Evolutionary conservation across 164 flowering plant genomes (phyloP), one percentile per base, ranked within the genome.

Genomic region (Echeveria elegans): DNA sequence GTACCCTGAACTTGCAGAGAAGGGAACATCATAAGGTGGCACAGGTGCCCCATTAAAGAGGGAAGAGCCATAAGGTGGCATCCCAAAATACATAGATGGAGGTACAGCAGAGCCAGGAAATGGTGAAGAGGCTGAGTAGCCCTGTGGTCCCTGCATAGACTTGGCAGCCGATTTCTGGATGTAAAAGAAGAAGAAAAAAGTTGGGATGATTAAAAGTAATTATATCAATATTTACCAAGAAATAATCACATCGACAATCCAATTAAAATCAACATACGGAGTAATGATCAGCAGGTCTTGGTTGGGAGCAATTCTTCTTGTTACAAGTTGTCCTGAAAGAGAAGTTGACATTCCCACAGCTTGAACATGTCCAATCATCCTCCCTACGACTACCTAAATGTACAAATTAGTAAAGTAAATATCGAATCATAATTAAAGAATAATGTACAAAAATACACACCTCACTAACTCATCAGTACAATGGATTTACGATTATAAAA

Each of bases 281-380:
- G 61, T 56, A 24, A 28, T 56, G 61, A 28, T 92, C 92, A 32
- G 88, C 96, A 21, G 99, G 99, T 72, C 97, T 82, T 1, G 97
- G 84, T 70, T 95, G 99, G 38, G 97, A 87, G 72, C 99, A 95
- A 70, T 90, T 95, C 14, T 96, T 94, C 97, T 87, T 92, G 66
- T 95, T 95, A 79, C 99, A 95, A 47, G 99, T 90, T 50, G 97
- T 89, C 73, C 97, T 82, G 74, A 95, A 95, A n/a, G 99, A 90
- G 71, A 95, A 95, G 75, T 95, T 95, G 64, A 88, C 97, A 80
- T 95, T 95, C 32, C 97, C 97, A 83, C 99, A 95, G 69, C 94
- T 92, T 14, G 97, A 93, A 68, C 99, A 95, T 5, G 96, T 95
- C 99, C 99, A 95, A 73, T 95, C 99, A 83, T 95, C 99, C 80